Percentiles rank a stretch among this genome's conserved stretches.
phyloP scores from a whole-genome alignment of 192 early-diverging fungal species.

The Coemansia sp. region DNA sequence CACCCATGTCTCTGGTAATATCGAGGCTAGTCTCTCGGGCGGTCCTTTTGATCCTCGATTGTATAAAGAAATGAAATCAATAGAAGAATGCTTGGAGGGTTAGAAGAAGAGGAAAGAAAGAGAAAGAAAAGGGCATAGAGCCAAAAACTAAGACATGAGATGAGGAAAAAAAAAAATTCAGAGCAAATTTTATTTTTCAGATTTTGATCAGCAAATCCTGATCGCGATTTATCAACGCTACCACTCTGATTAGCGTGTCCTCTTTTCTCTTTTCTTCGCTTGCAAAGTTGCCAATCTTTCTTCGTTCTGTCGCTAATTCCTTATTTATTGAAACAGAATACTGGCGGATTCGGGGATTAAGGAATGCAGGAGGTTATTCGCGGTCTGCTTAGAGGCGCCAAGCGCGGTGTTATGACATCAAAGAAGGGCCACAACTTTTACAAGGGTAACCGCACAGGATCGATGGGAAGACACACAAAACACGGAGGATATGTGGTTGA shows the following conservation, averaged over 20 bases:
- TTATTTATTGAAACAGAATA: neutral
- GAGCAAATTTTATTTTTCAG: neutral
- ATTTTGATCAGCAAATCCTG: neutral
- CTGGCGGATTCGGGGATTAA: neutral
- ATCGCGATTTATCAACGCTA: neutral
- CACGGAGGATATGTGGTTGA: slow-evolving; percentile 50
- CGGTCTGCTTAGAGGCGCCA: slow-evolving; percentile 50
- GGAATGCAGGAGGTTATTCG: slow-evolving; percentile 55
- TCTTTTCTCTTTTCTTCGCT: no score
- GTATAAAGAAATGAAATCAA: neutral
- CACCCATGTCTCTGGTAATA: slow-evolving; percentile 26
- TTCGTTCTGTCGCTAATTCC: neutral
- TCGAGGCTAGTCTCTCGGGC: neutral
- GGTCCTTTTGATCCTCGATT: neutral
- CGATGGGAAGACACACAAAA: slow-evolving; percentile 56
- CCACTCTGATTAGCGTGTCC: no score
- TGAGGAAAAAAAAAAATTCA: neutral
- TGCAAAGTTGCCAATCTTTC: no score
- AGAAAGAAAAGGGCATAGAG: neutral
- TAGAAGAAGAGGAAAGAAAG: neutral
- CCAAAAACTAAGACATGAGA: no score
- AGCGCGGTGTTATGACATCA: slow-evolving; percentile 55
- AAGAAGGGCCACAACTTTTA: slow-evolving; percentile 56
- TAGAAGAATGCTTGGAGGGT: neutral
- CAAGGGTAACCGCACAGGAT: slow-evolving; percentile 56